Conservation (phyloP, 108 stramenopile species). For the Skeletonema potamos region DNA sequence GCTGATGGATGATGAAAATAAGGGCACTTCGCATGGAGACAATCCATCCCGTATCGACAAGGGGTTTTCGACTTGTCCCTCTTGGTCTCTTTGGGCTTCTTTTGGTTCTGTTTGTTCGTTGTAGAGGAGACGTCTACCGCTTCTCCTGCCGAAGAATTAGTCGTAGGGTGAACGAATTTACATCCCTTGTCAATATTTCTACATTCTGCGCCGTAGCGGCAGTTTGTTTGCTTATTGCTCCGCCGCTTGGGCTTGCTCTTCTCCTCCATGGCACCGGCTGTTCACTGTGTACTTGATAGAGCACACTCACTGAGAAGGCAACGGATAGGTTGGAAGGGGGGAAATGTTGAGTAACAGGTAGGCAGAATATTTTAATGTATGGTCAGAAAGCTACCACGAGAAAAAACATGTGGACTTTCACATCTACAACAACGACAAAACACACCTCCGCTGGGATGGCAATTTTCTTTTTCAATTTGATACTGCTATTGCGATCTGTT, state of each 20-base stretch:
- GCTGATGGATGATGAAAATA: constrained; percentile 11
- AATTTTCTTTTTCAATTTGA: too few species aligned
- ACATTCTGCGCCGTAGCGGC: constrained; percentile 13
- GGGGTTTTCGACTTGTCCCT: constrained; percentile 5
- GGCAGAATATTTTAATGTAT: background rate
- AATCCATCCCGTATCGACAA: constrained; percentile 14
- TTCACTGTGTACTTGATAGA: background rate
- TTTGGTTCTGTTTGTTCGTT: background rate
- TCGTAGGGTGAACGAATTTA: constrained; percentile 8
- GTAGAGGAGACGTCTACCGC: background rate
- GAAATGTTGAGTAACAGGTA: background rate
- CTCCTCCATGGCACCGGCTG: background rate
- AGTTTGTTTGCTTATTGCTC: background rate
- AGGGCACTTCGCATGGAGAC: constrained; percentile 1
- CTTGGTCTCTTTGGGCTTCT: background rate
- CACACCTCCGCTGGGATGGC: too few species aligned
- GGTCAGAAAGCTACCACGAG: too few species aligned
- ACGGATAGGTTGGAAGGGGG: background rate
- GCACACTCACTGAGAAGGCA: too few species aligned
- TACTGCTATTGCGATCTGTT: too few species aligned
- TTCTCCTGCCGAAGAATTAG: background rate
- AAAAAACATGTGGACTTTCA: too few species aligned
- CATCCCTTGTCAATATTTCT: constrained; percentile 12
- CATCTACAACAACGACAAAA: too few species aligned
- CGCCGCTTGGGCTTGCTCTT: background rate